A percentile compares a stretch with the other conserved stretches of the same genome.
These are phyloP conservation scores for Penicillium alfredii DNA, from an alignment of 495 filamentous ascomycete genomes.

Conservation along the genomic window DNA sequence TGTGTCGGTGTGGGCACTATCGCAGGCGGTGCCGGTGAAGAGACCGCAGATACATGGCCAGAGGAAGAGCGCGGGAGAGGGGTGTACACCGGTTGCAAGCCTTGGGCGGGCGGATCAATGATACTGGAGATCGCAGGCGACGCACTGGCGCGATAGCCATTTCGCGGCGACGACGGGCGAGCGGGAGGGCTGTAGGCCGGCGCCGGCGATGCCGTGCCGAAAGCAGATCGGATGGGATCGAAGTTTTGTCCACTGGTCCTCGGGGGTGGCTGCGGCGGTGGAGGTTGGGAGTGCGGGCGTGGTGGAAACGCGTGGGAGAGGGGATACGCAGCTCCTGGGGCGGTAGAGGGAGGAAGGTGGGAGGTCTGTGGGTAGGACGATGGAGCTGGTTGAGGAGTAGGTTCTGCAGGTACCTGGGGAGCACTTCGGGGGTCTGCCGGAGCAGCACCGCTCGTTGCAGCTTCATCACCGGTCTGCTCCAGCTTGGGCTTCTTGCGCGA, in stretches of 20 bases:
- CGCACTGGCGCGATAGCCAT: conserved; percentile 63
- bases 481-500: conserved; percentile 45
- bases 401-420: conserved; percentile 16
- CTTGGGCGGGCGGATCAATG: conserved; percentile 64
- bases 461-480: conserved; percentile 25
- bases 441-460: conserved; percentile 7
- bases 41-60: conserved; percentile 24
- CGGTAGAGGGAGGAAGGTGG: conserved; percentile 15
- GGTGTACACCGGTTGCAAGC: conserved; percentile 28
- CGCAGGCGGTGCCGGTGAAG: conserved; percentile 25
- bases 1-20: conserved; percentile 21
- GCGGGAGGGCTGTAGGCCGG: conserved; percentile 41
- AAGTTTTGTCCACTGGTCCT: conserved; percentile 71
- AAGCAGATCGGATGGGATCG: conserved; percentile 71
- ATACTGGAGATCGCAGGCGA: conserved; percentile 87
- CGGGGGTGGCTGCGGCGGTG: conserved; percentile 29
- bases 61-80: conserved; percentile 29
- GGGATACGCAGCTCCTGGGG: conserved; percentile 16
- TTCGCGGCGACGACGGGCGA: conserved; percentile 30
- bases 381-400: conserved; percentile 20
- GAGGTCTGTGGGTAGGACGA: conserved; percentile 15
- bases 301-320: conserved; percentile 21
- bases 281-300: conserved; percentile 38
- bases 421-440: conserved; percentile 3
- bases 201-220: conserved; percentile 56